A percentile compares a stretch with the other conserved stretches of the same genome.
Conservation (phyloP, 345 rosid genomes). For the Sisymbrium altissimum region DNA sequence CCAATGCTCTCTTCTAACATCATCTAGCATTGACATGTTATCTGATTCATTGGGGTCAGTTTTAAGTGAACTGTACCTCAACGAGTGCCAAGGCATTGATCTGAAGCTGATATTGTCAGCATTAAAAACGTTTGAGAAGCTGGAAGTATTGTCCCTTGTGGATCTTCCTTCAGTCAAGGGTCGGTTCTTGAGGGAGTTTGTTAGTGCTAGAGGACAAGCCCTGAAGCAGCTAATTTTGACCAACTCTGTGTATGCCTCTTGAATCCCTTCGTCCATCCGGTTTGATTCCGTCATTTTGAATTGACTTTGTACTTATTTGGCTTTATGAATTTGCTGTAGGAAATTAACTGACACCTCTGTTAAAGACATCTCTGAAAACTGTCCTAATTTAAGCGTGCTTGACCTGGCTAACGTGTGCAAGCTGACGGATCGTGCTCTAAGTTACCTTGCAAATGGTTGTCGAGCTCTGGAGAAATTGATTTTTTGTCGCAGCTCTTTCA, state of each 20-base stretch:
- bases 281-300: background rate
- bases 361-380: constrained; percentile 65
- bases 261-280: constrained; percentile 8
- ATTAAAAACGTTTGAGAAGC: constrained; percentile 52
- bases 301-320: constrained; percentile 6
- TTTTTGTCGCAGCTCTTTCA: constrained; percentile 73
- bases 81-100: constrained; percentile 75
- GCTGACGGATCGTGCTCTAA: constrained; percentile 75
- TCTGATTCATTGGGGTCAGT: constrained; percentile 56
- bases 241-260: constrained; percentile 61
- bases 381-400: constrained; percentile 55
- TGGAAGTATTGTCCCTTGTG: constrained; percentile 71
- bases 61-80: constrained; percentile 65
- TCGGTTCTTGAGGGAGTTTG: constrained; percentile 48
- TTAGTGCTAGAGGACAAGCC: constrained; percentile 43
- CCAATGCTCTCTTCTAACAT: constrained; percentile 77
- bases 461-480: constrained; percentile 50
- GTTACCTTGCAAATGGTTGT: constrained; percentile 80
- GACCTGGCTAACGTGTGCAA: constrained; percentile 61
- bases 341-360: constrained; percentile 72
- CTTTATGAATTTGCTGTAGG: constrained; percentile 66
- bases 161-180: constrained; percentile 62
- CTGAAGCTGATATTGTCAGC: constrained; percentile 58
- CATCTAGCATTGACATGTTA: constrained; percentile 51
- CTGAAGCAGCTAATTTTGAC: constrained; percentile 69